Conservation (phyloP, 495 filamentous ascomycete species). For the Extremus antarcticus region DNA sequence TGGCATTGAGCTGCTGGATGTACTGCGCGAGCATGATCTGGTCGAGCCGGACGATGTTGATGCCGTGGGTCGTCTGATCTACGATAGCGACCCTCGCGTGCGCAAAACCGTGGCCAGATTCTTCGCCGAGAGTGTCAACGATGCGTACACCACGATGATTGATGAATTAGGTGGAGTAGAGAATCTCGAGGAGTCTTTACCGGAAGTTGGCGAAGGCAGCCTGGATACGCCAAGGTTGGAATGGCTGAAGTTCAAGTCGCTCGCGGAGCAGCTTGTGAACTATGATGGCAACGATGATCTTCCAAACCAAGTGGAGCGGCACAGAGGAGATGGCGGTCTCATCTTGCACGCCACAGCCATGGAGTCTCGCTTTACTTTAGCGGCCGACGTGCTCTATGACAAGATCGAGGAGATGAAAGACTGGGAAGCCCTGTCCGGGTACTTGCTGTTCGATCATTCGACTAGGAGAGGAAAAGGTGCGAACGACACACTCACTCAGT, state of each 20-base stretch:
- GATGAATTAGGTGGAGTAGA: conserved; percentile 82
- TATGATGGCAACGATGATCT: conserved; percentile 51
- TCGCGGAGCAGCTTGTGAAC: conserved; percentile 68
- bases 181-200: conserved; percentile 53
- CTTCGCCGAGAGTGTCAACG: conserved; percentile 75
- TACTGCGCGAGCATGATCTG: conserved; percentile 71
- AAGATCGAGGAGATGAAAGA: conserved; percentile 65
- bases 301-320: conserved; percentile 24
- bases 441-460: conserved; percentile 86
- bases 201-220: conserved; percentile 53
- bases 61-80: conserved; percentile 69
- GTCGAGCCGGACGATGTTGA: conserved; percentile 88
- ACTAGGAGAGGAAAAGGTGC: conserved; percentile 40
- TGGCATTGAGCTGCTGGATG: conserved; percentile 67
- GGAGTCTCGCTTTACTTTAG: conserved; percentile 75
- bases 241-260: conserved; percentile 86
- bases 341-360: conserved; percentile 45
- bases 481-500: conserved; percentile 43
- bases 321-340: conserved; percentile 25
- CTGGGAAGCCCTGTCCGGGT: conserved; percentile 82
- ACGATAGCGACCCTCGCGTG: conserved; percentile 71
- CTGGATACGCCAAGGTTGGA: conserved; percentile 60
- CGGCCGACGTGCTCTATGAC: conserved; percentile 73
- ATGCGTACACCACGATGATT: conserved; percentile 64
- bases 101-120: conserved; percentile 81